Conservation (phyloP, 108 stramenopile genomes). For the Cyclotella cryptica region DNA sequence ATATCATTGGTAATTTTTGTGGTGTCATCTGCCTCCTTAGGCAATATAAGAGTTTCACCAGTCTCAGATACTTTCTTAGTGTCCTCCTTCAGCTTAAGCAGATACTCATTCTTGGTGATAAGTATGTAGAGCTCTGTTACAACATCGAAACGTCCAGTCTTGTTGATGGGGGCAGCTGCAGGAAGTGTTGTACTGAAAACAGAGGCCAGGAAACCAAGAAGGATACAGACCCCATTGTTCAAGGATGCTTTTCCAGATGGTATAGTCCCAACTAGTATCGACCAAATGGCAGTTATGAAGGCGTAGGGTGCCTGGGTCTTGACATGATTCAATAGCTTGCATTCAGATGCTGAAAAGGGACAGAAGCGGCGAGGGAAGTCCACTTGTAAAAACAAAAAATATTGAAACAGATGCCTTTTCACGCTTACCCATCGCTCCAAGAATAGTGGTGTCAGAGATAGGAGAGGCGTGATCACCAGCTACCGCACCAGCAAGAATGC, state of each 20-base stretch:
- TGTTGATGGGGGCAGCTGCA: conserved; percentile 26
- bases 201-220: conserved; percentile 37
- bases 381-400: too few species aligned
- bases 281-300: conserved; percentile 43
- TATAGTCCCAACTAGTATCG: conserved; percentile 44
- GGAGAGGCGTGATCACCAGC: conserved; percentile 79
- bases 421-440: conserved; percentile 52
- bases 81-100: conserved; percentile 18
- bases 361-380: too few species aligned
- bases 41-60: conserved; percentile 13
- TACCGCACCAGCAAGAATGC: conserved; percentile 66
- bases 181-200: conserved; percentile 21
- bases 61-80: conserved; percentile 20
- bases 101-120: conserved; percentile 13
- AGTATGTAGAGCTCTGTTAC: conserved; percentile 37
- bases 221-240: conserved; percentile 29
- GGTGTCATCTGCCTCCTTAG: neutral
- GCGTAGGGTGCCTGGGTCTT: conserved; percentile 78
- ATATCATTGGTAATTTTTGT: conserved; percentile 6
- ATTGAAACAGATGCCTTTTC: too few species aligned
- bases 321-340: conserved; percentile 59
- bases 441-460: conserved; percentile 80
- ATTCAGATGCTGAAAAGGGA: conserved; percentile 30
- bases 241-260: conserved; percentile 31
- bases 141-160: conserved; percentile 40